Evolutionary conservation across 73 alveolate genomes (phyloP), one percentile per base, ranked within the genome.

Genomic region (Durusdinium trenchii): DNA sequence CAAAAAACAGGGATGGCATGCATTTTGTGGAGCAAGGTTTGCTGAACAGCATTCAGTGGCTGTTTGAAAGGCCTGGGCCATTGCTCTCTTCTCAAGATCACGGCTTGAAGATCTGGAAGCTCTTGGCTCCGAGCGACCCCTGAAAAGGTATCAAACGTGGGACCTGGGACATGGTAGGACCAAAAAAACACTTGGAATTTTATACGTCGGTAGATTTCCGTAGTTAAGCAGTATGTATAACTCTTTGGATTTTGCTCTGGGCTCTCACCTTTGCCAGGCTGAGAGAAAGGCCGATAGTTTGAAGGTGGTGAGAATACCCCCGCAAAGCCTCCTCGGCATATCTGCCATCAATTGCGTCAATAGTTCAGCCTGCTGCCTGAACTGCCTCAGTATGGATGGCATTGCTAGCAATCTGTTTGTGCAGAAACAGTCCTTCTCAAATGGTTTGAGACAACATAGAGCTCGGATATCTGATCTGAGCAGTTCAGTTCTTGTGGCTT

Each of bases 291-390:
- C n/a, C n/a, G n/a, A n/a, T n/a, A n/a, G n/a, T n/a, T n/a, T n/a
- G n/a, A n/a, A n/a, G n/a, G n/a, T n/a, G n/a, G n/a, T n/a, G n/a
- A n/a, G n/a, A n/a, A n/a, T n/a, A n/a, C n/a, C n/a, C n/a, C n/a
- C n/a, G n/a, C n/a, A n/a, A n/a, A n/a, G n/a, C 30, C 73, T 60
- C 73, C 30, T 23, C 73, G 18, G 73, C 73, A 32, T 32, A 75
- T n/a, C 28, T 52, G 42, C 54, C n/a, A 30, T 75, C 85, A 75
- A 75, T 52, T 75, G 85, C 54, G 36, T 75, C 54, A 75, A 42
- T 50, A 75, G 85, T 52, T 75, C 85, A 32, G 54, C 85, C 51
- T 75, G 85, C 42, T 75, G 85, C 85, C 42, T 75, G 85, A 75
- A 75, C 85, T 75, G 85, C 85, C 85, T 75, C 54, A 40, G 85